Conservation (phyloP, 176 grass and related monocot species). For the Musa itinerans region DNA sequence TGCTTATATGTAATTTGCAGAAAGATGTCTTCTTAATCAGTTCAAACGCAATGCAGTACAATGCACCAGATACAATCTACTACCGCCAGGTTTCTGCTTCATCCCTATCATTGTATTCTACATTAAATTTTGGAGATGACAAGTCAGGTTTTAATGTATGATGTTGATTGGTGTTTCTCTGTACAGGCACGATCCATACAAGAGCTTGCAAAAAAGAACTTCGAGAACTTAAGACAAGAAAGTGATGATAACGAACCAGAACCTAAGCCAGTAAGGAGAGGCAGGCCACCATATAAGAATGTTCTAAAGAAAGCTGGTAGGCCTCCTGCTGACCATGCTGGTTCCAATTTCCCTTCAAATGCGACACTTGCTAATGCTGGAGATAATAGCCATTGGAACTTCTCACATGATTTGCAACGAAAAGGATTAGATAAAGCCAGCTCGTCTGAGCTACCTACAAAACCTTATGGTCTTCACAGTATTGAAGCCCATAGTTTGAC, state of each 20-base stretch:
- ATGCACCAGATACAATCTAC: constrained; percentile 86
- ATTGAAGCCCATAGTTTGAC: constrained; percentile 42
- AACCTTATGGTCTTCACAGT: constrained; percentile 34
- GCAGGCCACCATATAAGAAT: constrained; percentile 68
- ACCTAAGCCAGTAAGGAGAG: constrained; percentile 41
- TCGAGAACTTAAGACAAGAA: constrained; percentile 89
- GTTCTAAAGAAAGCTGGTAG: constrained; percentile 48
- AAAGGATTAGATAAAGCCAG: constrained; percentile 32
- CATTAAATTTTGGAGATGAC: not conserved
- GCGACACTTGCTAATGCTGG: constrained; percentile 34
- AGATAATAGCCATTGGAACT: constrained; percentile 34
- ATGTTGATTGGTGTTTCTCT: constrained; percentile 16
- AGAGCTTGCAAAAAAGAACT: constrained; percentile 97
- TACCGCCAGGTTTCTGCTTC: constrained; percentile 57
- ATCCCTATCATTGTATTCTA: not conserved
- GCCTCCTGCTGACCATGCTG: constrained; percentile 44
- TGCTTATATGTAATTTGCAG: constrained; percentile 37
- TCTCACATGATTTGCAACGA: constrained; percentile 35
- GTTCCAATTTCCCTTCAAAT: constrained; percentile 35
- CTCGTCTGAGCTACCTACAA: constrained; percentile 39
- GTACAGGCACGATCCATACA: constrained; percentile 79
- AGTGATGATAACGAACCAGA: constrained; percentile 81
- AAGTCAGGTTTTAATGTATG: not conserved
- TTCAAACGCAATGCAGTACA: constrained; percentile 92
- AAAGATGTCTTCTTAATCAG: constrained; percentile 79